A percentile compares a stretch with the other conserved stretches of the same genome.
phyloP scores from a whole-genome alignment of 1,284 basidiomycete genomes.

The Volvariella volvacea region DNA sequence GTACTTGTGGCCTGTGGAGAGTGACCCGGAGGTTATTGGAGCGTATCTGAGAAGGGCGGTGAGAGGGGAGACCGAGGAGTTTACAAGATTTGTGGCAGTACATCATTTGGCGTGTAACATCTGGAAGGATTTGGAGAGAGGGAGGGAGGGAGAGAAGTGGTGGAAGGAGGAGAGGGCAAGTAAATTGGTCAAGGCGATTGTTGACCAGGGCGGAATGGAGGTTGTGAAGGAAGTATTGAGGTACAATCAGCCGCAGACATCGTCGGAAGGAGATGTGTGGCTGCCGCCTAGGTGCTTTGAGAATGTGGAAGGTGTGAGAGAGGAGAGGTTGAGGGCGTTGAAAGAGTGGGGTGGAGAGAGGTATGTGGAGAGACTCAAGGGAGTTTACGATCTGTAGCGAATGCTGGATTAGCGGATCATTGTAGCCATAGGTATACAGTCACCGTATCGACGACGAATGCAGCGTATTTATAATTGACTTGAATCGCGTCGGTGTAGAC shows the following conservation, averaged over 20 bases:
- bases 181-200: conserved; percentile 47
- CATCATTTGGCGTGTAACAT: conserved; percentile 54
- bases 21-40: conserved; percentile 57
- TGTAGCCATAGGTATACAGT: too few relatives aligned
- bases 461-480: too few relatives aligned
- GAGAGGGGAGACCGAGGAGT: conserved; percentile 38
- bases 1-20: conserved; percentile 71
- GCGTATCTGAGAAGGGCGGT: conserved; percentile 50
- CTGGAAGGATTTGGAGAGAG: conserved; percentile 53
- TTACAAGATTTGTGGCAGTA: background rate
- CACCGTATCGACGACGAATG: too few relatives aligned
- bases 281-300: conserved; percentile 29
- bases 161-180: conserved; percentile 34
- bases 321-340: conserved; percentile 17
- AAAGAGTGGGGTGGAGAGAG: conserved; percentile 14
- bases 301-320: conserved; percentile 9
- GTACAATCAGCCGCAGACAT: conserved; percentile 31
- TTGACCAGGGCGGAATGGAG: conserved; percentile 40
- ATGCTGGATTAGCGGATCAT: too few relatives aligned
- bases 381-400: conserved; percentile 9
- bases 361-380: conserved; percentile 16
- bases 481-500: too few relatives aligned
- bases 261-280: conserved; percentile 12
- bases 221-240: conserved; percentile 45
- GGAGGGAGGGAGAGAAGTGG: conserved; percentile 11